phyloP scores from a whole-genome alignment of 2,329 filamentous ascomycete species.

The Phialophora tarda region DNA sequence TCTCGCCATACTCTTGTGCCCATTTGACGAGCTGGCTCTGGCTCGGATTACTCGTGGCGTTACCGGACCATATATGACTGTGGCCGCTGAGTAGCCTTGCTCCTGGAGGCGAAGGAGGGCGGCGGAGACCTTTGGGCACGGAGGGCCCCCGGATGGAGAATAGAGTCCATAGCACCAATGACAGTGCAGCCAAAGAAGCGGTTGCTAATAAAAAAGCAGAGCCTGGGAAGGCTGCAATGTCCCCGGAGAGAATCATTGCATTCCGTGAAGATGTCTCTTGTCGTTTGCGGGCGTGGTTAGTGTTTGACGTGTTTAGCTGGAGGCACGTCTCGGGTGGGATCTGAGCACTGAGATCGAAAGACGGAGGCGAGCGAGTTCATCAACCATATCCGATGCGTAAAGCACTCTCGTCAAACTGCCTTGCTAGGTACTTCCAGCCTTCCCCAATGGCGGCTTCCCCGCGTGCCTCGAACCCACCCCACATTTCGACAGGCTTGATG shows the following conservation, averaged over 20 bases:
- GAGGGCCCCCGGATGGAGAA: neutral
- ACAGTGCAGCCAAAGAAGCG: neutral
- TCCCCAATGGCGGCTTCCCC: constrained; percentile 2
- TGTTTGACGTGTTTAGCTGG: neutral
- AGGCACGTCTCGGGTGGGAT: neutral
- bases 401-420: neutral
- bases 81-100: constrained; percentile 21
- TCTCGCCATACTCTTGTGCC: constrained; percentile 33
- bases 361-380: neutral
- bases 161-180: neutral
- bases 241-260: neutral
- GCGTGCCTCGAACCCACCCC: neutral
- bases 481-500: neutral
- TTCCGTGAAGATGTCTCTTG: neutral
- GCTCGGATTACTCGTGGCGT: constrained; percentile 18
- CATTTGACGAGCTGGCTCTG: constrained; percentile 30
- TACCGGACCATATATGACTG: constrained; percentile 18
- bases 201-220: neutral
- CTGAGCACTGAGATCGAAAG: neutral
- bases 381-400: neutral
- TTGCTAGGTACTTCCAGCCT: neutral
- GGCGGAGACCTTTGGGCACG: constrained; percentile 19
- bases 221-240: neutral
- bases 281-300: neutral
- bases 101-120: constrained; percentile 16